These are phyloP conservation scores for Astragalus glycyphyllos DNA, from an alignment of 306 rosid genomes.

Conservation along the genomic window DNA sequence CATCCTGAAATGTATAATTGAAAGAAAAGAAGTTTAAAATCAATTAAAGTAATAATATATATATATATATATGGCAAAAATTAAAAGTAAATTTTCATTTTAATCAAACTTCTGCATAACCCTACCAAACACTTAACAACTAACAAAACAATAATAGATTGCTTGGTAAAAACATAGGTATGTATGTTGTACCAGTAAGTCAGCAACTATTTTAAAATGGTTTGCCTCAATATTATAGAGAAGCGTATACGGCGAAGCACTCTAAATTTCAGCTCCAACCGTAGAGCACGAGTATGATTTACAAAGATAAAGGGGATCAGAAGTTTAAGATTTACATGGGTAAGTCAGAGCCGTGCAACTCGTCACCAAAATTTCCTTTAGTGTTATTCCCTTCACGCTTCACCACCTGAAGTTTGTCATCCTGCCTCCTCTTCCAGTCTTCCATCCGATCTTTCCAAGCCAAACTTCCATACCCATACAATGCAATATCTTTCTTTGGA, in stretches of 20 bases:
- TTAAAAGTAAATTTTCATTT: not conserved
- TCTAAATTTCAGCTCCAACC: constrained; percentile 19
- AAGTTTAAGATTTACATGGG: constrained; percentile 59
- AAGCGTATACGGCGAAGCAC: constrained; percentile 1
- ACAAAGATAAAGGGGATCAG: not conserved
- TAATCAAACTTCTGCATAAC: not conserved
- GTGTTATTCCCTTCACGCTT: constrained; percentile 60
- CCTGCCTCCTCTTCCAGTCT: constrained; percentile 77
- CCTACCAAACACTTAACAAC: not conserved
- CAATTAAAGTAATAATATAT: not conserved
- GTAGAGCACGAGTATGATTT: not conserved
- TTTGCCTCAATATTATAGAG: not conserved
- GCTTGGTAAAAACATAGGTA: constrained; percentile 9
- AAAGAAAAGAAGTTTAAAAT: constrained; percentile 26
- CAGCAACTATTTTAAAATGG: constrained; percentile 8
- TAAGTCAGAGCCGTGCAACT: constrained; percentile 61
- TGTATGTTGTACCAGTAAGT: not conserved
- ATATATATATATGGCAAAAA: constrained; percentile 7
- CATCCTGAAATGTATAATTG: constrained; percentile 66
- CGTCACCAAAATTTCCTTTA: constrained; percentile 54
- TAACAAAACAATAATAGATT: constrained; percentile 26
- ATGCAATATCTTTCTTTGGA: constrained; percentile 76
- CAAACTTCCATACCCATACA: constrained; percentile 83
- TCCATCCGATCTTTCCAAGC: constrained; percentile 89
- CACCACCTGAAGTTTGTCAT: constrained; percentile 69